These are phyloP conservation scores for Mycena citricolor DNA, from an alignment of 1,284 basidiomycete species.

Conservation along the genomic window DNA sequence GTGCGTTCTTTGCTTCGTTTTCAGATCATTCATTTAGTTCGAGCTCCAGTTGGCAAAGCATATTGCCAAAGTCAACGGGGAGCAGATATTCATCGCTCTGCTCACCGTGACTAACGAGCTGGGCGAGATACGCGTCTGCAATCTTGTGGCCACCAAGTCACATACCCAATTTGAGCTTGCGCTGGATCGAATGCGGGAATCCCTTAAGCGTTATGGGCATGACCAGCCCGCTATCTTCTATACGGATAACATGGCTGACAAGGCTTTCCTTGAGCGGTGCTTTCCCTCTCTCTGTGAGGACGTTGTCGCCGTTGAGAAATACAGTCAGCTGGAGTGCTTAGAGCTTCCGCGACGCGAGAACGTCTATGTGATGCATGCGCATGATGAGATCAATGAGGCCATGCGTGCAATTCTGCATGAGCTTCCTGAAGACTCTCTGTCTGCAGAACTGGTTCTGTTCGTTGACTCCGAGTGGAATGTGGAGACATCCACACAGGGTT, in stretches of 20 bases:
- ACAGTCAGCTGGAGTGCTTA: constrained; percentile 13
- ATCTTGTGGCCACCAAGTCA: constrained; percentile 31
- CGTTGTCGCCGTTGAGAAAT: constrained; percentile 19
- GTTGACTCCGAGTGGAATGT: constrained; percentile 20
- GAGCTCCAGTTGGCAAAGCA: constrained; percentile 31
- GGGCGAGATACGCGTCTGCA: constrained; percentile 29
- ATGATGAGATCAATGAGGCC: too few relatives aligned
- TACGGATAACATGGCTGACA: constrained; percentile 31
- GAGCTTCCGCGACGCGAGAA: too few relatives aligned
- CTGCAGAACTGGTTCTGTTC: neutral
- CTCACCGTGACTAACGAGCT: constrained; percentile 31
- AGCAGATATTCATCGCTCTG: constrained; percentile 28
- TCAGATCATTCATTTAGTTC: constrained; percentile 9
- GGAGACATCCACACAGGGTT: constrained; percentile 2
- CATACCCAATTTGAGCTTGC: constrained; percentile 30
- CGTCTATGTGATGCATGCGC: too few relatives aligned
- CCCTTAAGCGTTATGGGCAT: constrained; percentile 27
- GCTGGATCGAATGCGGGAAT: constrained; percentile 22
- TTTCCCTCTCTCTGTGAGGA: constrained; percentile 27
- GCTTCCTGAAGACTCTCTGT: constrained; percentile 1
- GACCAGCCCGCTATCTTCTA: constrained; percentile 23
- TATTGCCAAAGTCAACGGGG: constrained; percentile 26
- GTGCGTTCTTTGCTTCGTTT: constrained; percentile 12
- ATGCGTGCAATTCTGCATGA: too few relatives aligned
- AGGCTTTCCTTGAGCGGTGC: constrained; percentile 27